These are phyloP conservation scores for Fusarium continuum DNA, from an alignment of 2,329 filamentous ascomycete species.

Conservation along the genomic window DNA sequence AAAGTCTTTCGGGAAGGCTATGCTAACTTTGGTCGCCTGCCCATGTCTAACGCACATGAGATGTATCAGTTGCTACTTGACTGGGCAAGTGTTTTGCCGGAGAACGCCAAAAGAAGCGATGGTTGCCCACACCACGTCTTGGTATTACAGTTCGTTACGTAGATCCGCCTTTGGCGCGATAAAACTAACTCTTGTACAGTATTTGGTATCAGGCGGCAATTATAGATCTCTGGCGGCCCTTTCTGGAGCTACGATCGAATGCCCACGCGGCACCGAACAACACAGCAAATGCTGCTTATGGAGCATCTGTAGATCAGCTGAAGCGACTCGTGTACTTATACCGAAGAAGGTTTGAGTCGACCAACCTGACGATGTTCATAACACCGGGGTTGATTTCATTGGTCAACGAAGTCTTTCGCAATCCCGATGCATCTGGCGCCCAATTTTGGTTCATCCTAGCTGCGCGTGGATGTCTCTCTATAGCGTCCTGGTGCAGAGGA, in stretches of 20 bases:
- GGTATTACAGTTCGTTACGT: not conserved
- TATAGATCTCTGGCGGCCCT: conserved; percentile 15
- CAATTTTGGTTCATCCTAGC: conserved; percentile 12
- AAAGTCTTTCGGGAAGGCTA: not conserved
- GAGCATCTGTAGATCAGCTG: not conserved
- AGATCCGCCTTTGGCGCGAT: fast-evolving
- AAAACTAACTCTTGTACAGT: not conserved
- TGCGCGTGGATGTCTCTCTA: not conserved
- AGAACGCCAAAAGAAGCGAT: not conserved
- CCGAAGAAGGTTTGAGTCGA: conserved; percentile 11
- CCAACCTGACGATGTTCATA: conserved; percentile 3
- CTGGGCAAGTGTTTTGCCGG: not conserved
- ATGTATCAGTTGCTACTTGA: conserved; percentile 6
- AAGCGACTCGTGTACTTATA: conserved; percentile 5
- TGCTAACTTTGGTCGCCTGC: not conserved
- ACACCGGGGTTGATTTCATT: not conserved
- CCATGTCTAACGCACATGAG: not conserved
- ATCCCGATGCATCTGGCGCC: not conserved
- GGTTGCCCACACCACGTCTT: conserved; percentile 12
- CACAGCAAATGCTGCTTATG: not conserved
- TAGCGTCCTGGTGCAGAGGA: conserved; percentile 20
- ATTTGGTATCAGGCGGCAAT: conserved; percentile 14
- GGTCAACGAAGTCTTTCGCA: conserved; percentile 7
- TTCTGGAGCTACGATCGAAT: fast-evolving
- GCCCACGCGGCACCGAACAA: not conserved